A percentile compares a stretch with the other conserved stretches of the same genome.
These are phyloP conservation scores for Alternaria gansuensis DNA, from an alignment of 2,329 filamentous ascomycete species.

Conservation along the genomic window DNA sequence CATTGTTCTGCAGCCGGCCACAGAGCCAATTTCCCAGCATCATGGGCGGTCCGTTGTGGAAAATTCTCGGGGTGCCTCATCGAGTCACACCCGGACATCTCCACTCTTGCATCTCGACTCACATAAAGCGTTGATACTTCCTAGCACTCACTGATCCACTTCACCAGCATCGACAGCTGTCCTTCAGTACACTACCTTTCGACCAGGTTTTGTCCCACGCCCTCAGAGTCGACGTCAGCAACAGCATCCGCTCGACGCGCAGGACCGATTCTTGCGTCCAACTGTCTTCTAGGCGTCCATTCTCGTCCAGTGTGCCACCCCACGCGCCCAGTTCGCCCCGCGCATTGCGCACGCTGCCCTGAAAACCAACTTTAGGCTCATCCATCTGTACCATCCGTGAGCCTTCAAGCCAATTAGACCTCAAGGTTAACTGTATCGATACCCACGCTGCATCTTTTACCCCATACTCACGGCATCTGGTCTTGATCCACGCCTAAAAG, in stretches of 20 bases:
- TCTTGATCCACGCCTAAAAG: slow-evolving; percentile 24
- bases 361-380: slow-evolving; percentile 36
- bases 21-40: slow-evolving; percentile 25
- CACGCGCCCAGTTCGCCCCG: slow-evolving; percentile 40
- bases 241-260: slow-evolving; percentile 42
- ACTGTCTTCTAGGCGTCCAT: slow-evolving; percentile 26
- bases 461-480: slow-evolving; percentile 37
- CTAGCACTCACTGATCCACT: slow-evolving; percentile 19
- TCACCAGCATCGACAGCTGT: slow-evolving; percentile 8
- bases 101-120: slow-evolving; percentile 34
- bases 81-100: slow-evolving; percentile 43
- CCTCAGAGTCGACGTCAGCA: slow-evolving; percentile 16
- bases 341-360: slow-evolving; percentile 34
- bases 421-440: slow-evolving; percentile 24
- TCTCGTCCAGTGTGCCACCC: slow-evolving; percentile 31
- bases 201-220: slow-evolving; percentile 17
- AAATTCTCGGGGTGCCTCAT: slow-evolving; percentile 37
- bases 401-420: slow-evolving; percentile 41
- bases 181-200: slow-evolving; percentile 13
- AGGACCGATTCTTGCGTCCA: slow-evolving; percentile 30
- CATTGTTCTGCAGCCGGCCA: slow-evolving; percentile 28
- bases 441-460: slow-evolving; percentile 45
- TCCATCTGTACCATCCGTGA: slow-evolving; percentile 32
- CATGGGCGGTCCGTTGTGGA: slow-evolving; percentile 30
- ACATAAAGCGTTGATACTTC: slow-evolving; percentile 37